These are phyloP conservation scores for Cicer pinnatifidum DNA, from an alignment of 306 rosid species.

Conservation along the genomic window DNA sequence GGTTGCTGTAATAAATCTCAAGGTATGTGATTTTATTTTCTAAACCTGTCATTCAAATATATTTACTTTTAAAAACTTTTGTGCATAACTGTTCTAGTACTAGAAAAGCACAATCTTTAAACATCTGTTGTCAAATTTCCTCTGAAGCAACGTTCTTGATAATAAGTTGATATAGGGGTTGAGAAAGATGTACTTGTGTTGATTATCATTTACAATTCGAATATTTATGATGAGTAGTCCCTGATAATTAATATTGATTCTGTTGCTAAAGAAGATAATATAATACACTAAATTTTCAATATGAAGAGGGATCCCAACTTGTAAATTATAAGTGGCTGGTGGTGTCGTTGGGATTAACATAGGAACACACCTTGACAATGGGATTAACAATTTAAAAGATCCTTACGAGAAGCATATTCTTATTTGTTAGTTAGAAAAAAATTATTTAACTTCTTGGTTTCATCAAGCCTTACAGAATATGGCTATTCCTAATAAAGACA, in stretches of 20 bases:
- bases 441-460: no score
- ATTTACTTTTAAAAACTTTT: conserved; percentile 12
- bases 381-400: no score
- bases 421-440: no score
- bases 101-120: conserved; percentile 29
- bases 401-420: no score
- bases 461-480: no score
- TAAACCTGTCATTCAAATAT: conserved; percentile 21
- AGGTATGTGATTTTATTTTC: conserved; percentile 52
- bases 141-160: conserved; percentile 15
- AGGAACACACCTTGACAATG: no score
- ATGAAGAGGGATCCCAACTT: neutral
- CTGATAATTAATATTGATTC: conserved; percentile 9
- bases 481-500: no score
- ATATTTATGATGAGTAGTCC: conserved; percentile 6
- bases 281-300: neutral
- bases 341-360: no score
- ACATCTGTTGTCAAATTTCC: conserved; percentile 22
- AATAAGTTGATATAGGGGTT: conserved; percentile 13
- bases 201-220: neutral
- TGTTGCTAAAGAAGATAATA: conserved; percentile 17
- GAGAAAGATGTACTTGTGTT: neutral
- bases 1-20: conserved; percentile 93
- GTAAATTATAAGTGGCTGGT: neutral
- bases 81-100: conserved; percentile 20